phyloP scores from a whole-genome alignment of 805 yeast genomes.

The Ogataea naganishii region DNA sequence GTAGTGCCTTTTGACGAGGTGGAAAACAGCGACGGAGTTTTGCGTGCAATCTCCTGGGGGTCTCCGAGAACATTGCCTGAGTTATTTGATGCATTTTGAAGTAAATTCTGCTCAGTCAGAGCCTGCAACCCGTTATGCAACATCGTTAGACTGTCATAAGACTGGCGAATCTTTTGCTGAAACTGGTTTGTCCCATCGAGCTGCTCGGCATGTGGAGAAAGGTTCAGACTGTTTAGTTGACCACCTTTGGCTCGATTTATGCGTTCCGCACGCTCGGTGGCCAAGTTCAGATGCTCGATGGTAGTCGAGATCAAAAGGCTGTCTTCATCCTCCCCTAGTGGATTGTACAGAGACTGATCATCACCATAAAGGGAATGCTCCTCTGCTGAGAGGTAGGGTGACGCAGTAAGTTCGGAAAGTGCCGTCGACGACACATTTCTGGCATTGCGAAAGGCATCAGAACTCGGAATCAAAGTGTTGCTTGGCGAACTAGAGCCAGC shows the following conservation, averaged over 20 bases:
- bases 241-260: background rate
- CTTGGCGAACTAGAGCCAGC: too few relatives aligned
- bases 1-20: conserved; percentile 33
- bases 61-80: conserved; percentile 20
- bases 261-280: background rate
- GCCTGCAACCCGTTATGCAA: conserved; percentile 7
- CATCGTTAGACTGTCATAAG: conserved; percentile 7
- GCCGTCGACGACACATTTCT: conserved; percentile 8
- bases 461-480: too few relatives aligned
- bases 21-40: conserved; percentile 50
- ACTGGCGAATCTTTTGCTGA: conserved; percentile 3
- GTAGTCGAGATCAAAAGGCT: conserved; percentile 9
- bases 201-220: conserved; percentile 1
- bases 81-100: conserved; percentile 8
- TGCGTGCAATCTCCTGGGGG: conserved; percentile 32
- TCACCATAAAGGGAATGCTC: conserved; percentile 15
- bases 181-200: background rate
- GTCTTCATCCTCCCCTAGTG: conserved; percentile 7
- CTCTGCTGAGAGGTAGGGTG: conserved; percentile 18
- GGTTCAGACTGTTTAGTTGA: background rate
- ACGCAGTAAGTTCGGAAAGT: conserved; percentile 15
- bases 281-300: conserved; percentile 10
- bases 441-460: conserved; percentile 9
- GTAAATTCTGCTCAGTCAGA: conserved; percentile 15
- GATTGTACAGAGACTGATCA: conserved; percentile 6